Percentiles rank a stretch among this genome's conserved stretches.
Evolutionary conservation across 306 rosid species (phyloP).

Genomic region (Trifolium subterraneum): DNA sequence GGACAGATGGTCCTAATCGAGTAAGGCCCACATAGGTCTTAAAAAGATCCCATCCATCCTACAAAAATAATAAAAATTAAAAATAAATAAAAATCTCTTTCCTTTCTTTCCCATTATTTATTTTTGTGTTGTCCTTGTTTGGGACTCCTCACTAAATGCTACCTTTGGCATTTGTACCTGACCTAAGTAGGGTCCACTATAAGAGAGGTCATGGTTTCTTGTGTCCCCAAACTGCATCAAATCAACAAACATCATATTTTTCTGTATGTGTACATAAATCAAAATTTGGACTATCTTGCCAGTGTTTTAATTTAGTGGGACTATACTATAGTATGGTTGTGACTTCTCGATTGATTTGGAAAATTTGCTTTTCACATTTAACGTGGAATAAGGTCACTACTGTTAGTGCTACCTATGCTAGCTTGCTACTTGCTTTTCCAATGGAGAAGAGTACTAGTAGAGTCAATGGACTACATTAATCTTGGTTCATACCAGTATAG

Average conservation of each 20-base stretch:
- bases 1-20: conserved; percentile 73
- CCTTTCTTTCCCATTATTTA: conserved; percentile 45
- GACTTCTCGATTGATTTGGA: conserved; percentile 35
- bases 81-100: neutral
- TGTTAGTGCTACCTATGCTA: conserved; percentile 32
- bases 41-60: conserved; percentile 52
- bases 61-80: no score
- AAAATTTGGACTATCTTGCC: conserved; percentile 40
- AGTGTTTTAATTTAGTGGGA: conserved; percentile 25
- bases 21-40: conserved; percentile 54
- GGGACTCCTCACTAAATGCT: conserved; percentile 55
- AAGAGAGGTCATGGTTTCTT: conserved; percentile 10
- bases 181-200: conserved; percentile 42
- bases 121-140: conserved; percentile 60
- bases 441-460: no score
- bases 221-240: conserved; percentile 46
- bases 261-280: conserved; percentile 14
- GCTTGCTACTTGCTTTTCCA: no score
- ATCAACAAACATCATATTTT: conserved; percentile 26
- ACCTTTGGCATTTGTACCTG: conserved; percentile 54
- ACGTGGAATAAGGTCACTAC: conserved; percentile 27
- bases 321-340: neutral
- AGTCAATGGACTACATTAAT: no score
- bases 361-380: conserved; percentile 14
- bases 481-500: no score